Percentiles rank a stretch among this genome's conserved stretches.
phyloP scores from a whole-genome alignment of 2,329 filamentous ascomycete species.

The Ophiostoma populinum region DNA sequence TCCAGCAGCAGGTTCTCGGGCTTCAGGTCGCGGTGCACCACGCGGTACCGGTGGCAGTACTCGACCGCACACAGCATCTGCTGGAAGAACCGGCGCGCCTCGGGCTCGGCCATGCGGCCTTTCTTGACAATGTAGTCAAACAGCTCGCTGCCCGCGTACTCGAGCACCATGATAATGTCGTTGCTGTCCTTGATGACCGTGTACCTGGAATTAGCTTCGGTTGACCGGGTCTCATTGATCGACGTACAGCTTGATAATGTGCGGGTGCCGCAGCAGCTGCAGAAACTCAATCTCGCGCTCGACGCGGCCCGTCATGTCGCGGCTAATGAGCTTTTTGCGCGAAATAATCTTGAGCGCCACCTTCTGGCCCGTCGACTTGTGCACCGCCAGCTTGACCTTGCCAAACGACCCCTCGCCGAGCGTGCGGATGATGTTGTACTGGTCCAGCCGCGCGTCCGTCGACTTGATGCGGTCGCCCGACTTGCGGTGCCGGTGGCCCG shows the following conservation, averaged over 20 bases:
- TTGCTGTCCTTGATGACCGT: conserved; percentile 89
- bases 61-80: conserved; percentile 98
- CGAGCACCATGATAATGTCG: conserved; percentile 98
- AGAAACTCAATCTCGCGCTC: conserved; percentile 97
- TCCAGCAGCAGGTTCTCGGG: conserved; percentile 93
- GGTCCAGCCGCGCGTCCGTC: conserved; percentile 32
- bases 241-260: conserved; percentile 92
- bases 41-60: conserved; percentile 97
- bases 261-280: conserved; percentile 84
- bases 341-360: conserved; percentile 97
- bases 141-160: conserved; percentile 89
- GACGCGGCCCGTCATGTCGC: conserved; percentile 94
- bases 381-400: conserved; percentile 93
- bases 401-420: conserved; percentile 95
- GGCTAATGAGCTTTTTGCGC: conserved; percentile 84
- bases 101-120: conserved; percentile 75
- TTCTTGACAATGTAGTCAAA: conserved; percentile 97
- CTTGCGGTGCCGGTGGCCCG: conserved; percentile 8
- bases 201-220: conserved; percentile 45
- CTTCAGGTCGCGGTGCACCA: conserved; percentile 93
- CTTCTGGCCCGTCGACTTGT: conserved; percentile 82
- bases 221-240: no score
- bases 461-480: conserved; percentile 14
- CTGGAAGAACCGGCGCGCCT: conserved; percentile 96
- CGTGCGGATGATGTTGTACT: conserved; percentile 81